Conservation (phyloP, 352 stramenopile genomes). For the Pythium periplocum region DNA sequence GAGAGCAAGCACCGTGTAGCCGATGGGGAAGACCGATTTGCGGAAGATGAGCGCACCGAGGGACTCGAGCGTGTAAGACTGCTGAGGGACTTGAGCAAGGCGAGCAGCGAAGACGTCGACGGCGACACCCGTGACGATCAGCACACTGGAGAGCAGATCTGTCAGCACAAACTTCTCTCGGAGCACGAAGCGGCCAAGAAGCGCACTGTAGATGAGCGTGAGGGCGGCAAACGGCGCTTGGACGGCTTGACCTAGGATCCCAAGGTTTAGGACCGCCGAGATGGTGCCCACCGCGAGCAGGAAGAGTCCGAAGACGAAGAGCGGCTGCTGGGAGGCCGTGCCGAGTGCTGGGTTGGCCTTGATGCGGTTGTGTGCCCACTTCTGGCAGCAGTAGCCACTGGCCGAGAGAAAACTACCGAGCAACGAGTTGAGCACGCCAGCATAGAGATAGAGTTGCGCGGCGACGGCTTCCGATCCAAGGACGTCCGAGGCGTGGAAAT, state of each 20-base stretch:
- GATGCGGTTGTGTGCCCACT: constrained; percentile 59
- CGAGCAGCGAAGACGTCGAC: constrained; percentile 59
- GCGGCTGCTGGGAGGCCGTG: constrained; percentile 51
- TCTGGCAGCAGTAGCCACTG: constrained; percentile 80
- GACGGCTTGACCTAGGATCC: constrained; percentile 68
- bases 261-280: constrained; percentile 66
- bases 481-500: constrained; percentile 1
- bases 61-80: constrained; percentile 52
- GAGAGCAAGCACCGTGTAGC: constrained; percentile 44
- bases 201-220: constrained; percentile 73
- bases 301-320: constrained; percentile 51
- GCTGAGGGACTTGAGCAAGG: constrained; percentile 32
- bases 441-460: constrained; percentile 41
- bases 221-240: constrained; percentile 76
- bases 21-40: constrained; percentile 47
- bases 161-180: constrained; percentile 41
- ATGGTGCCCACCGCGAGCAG: constrained; percentile 60
- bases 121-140: constrained; percentile 59
- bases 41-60: constrained; percentile 42
- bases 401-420: constrained; percentile 71
- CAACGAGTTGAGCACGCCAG: constrained; percentile 67
- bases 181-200: constrained; percentile 63
- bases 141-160: constrained; percentile 49
- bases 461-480: background rate
- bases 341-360: constrained; percentile 40